These are phyloP conservation scores for Dianthus caryophyllus DNA, from an alignment of 148 eudicot genomes.

Conservation along the genomic window DNA sequence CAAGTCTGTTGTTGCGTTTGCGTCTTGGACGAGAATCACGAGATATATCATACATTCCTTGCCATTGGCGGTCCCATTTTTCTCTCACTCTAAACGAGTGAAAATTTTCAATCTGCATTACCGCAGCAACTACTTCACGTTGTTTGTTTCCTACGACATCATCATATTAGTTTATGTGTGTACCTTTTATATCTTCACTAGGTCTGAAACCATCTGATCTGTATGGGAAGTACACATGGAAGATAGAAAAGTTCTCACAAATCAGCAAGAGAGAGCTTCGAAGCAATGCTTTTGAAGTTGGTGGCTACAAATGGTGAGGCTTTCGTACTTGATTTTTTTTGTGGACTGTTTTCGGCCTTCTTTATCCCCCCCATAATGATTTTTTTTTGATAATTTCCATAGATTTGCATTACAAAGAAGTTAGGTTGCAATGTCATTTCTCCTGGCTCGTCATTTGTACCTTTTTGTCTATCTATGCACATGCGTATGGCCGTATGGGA, in stretches of 20 bases:
- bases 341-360: background rate
- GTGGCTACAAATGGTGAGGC: slow-evolving; percentile 88
- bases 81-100: background rate
- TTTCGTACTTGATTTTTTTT: slow-evolving; percentile 6
- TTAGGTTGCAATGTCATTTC: background rate
- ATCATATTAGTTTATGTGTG: background rate
- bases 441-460: background rate
- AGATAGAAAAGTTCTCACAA: slow-evolving; percentile 77
- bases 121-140: slow-evolving; percentile 3
- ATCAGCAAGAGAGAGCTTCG: slow-evolving; percentile 93
- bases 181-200: slow-evolving; percentile 23
- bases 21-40: background rate
- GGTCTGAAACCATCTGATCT: slow-evolving; percentile 76
- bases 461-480: background rate
- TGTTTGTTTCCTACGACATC: background rate
- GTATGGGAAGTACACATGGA: slow-evolving; percentile 80
- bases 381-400: background rate
- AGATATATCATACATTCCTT: background rate
- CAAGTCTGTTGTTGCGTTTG: background rate
- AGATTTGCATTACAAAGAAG: background rate
- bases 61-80: too few species aligned
- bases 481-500: background rate
- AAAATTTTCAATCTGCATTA: background rate
- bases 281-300: slow-evolving; percentile 84
- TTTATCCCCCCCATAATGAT: background rate